Evolutionary conservation across 306 rosid species (phyloP), one percentile per base, ranked within the genome.

Genomic region (Begonia peltatifolia): DNA sequence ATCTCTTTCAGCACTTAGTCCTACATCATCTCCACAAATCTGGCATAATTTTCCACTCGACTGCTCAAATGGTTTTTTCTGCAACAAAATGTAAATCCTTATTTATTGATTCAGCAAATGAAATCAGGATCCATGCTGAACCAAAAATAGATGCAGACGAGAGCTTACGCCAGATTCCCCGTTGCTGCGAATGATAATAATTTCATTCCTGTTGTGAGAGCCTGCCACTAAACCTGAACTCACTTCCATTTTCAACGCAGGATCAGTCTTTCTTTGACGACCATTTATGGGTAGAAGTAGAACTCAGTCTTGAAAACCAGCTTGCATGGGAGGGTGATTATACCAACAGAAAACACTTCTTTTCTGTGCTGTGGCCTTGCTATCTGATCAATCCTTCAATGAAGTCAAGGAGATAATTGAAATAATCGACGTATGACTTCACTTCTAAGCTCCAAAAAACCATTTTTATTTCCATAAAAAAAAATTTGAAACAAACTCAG

Each of bases 21-120:
- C 79, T 30, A 75, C 66, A 2, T 74, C 77, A 42, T 84, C 94
- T 63, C 77, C 94, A 53, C 94, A 84, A 42, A 80, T 61, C 58
- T 73, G 59, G 20, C 94, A 84, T 56, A 42, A 64, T 51, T 74
- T 6, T 42, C 75, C 80, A 30, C 67, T 9, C 22, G 36, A 13
- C 6, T 61, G 42, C 50, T 42, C 22, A 61, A 46, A n/a, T 5
- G 48, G 53, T 61, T 63, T 68, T 16, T 71, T 56, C 84, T 74
- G 68, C 64, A 60, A 50, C 50, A 42, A 22, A 64, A 12, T 50
- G 35, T 25, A 6, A 25, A 25, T 25, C 6, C 35, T 25, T 25
- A 25, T 46, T 9, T 17, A 46, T 46, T 9, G 9, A 49, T 13
- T 16, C 9, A 49, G 16, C 6, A 15, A 49, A 4, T 12, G 10